Percentiles rank a stretch among this genome's conserved stretches.
Conservation (phyloP, 116 monocot species). For the Thalassia testudinum region DNA sequence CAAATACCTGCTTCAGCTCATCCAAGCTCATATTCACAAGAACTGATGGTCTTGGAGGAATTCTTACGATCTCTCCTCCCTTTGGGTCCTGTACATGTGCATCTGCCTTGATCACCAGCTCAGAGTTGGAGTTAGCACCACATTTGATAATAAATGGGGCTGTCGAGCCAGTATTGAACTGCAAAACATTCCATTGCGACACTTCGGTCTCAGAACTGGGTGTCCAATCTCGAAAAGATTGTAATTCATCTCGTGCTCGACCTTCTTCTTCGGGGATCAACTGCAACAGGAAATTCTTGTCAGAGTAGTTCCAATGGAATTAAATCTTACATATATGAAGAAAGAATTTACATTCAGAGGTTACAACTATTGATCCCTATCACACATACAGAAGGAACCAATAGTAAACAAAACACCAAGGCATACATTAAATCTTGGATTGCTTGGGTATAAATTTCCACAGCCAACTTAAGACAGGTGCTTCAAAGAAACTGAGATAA, state of each 20-base stretch:
- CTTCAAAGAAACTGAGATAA: background rate
- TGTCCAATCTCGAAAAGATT: constrained; percentile 14
- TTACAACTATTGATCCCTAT: too few species aligned
- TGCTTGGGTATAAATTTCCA: too few species aligned
- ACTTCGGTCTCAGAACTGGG: constrained; percentile 41
- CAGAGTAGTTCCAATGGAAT: too few species aligned
- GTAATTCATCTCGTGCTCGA: constrained; percentile 8
- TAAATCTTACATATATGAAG: too few species aligned
- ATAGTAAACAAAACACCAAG: too few species aligned
- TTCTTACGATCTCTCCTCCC: constrained; percentile 75
- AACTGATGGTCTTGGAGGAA: constrained; percentile 56
- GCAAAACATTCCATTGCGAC: constrained; percentile 88
- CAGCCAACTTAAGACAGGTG: background rate
- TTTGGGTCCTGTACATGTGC: constrained; percentile 68
- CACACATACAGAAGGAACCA: too few species aligned
- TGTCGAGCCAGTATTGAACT: constrained; percentile 94
- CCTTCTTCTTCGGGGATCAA: constrained; percentile 33
- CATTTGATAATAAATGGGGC: constrained; percentile 91
- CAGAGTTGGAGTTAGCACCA: constrained; percentile 75
- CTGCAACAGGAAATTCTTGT: constrained; percentile 16
- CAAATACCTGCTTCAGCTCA: constrained; percentile 64
- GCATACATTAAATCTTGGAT: too few species aligned
- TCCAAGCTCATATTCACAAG: constrained; percentile 74
- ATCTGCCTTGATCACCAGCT: constrained; percentile 90
- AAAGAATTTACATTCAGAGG: too few species aligned